A percentile compares a stretch with the other conserved stretches of the same genome.
Evolutionary conservation across 768 basidiomycete genomes (phyloP).

Genomic region (Termitomyces bulborhizus): DNA sequence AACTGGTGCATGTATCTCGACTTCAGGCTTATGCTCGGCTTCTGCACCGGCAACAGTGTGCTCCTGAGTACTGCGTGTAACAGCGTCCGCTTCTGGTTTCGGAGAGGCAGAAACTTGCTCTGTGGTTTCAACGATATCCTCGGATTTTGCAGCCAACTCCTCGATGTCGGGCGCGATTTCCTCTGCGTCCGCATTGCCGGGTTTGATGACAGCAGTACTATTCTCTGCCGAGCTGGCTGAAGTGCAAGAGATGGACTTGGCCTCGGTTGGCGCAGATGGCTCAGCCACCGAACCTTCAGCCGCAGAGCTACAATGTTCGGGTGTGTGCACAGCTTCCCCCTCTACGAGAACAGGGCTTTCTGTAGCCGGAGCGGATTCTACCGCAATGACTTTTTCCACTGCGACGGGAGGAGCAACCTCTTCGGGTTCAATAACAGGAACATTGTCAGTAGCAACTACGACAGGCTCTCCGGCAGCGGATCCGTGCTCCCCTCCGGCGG

Average conservation of each 20-base stretch:
- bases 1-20: not conserved
- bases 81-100: not conserved
- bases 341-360: not conserved
- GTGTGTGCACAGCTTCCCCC: not conserved
- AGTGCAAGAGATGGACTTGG: not conserved
- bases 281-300: not conserved
- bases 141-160: not conserved
- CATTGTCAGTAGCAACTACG: not conserved
- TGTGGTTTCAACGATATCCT: not conserved
- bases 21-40: not conserved
- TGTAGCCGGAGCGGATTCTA: not conserved
- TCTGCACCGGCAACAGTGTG: not conserved
- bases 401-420: not conserved
- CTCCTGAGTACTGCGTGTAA: not conserved
- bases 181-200: not conserved
- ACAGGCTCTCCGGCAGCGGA: not conserved
- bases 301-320: not conserved
- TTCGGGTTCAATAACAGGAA: not conserved
- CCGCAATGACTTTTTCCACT: not conserved
- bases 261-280: not conserved
- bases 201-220: not conserved
- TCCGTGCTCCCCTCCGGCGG: constrained; percentile 8
- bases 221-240: not conserved
- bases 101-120: not conserved
- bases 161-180: not conserved